These are phyloP conservation scores for Metschnikowia cerradonensis DNA, from an alignment of 805 yeast genomes.

Conservation along the genomic window DNA sequence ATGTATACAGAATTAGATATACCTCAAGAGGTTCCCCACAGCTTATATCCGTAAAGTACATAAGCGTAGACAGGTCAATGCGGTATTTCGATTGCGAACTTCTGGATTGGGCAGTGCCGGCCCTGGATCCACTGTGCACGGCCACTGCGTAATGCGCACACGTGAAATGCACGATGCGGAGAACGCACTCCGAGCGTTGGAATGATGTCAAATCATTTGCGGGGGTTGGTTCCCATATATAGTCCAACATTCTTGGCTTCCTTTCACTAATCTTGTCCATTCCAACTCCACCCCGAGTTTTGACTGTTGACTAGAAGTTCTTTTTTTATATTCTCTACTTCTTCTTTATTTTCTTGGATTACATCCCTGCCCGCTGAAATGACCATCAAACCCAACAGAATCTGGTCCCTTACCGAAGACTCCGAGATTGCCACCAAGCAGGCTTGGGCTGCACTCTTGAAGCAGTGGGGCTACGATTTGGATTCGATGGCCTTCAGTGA, in stretches of 20 bases:
- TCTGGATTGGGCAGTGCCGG: slow-evolving; percentile 4
- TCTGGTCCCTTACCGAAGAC: slow-evolving; percentile 35
- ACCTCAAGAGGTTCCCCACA: background rate
- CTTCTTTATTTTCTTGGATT: background rate
- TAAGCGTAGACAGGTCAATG: background rate
- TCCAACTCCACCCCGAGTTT: background rate
- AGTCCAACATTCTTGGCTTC: background rate
- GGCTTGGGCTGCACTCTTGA: slow-evolving; percentile 63
- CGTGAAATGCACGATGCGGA: slow-evolving; percentile 5
- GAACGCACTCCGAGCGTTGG: slow-evolving; percentile 4
- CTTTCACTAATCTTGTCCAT: background rate
- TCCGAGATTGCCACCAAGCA: slow-evolving; percentile 66
- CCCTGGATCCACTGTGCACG: background rate
- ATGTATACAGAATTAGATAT: background rate
- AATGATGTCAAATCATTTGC: background rate
- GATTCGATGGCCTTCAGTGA: slow-evolving; percentile 11
- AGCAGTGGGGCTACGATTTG: slow-evolving; percentile 26
- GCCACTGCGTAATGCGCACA: background rate
- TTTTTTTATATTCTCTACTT: background rate
- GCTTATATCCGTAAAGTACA: slow-evolving; percentile 2
- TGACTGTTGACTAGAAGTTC: background rate
- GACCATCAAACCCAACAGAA: slow-evolving; percentile 15
- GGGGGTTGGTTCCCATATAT: slow-evolving; percentile 1
- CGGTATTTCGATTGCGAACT: slow-evolving; percentile 4
- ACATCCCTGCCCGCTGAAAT: background rate